Base-by-base conservation (phyloP, 2,329 filamentous ascomycete genomes). In the Ophiocordyceps camponoti-rufipedis region DNA sequence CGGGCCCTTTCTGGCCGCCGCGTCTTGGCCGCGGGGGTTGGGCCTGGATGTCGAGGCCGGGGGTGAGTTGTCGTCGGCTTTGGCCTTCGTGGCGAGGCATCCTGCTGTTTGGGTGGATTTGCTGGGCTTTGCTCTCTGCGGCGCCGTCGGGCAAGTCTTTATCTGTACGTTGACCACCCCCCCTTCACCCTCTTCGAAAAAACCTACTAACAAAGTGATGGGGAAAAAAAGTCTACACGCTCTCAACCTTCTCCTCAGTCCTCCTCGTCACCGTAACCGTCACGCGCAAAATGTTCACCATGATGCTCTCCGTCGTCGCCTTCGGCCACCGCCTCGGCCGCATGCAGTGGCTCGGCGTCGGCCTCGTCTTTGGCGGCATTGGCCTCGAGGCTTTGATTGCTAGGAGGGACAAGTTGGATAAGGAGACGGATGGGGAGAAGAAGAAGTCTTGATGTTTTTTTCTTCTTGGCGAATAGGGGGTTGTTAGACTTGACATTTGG, bases 241-340 rank as follows among this genome's bases (percentile, higher is more conserved):
- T 98, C 6, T 82, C 87, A 13, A 85, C 84, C 44, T 98, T 96
- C 66, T 91, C 85, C 10, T 91, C 83, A 10, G 75, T 98, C 43
- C 73, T 96, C 44, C 77, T 98, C 44, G 89, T 96, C 41, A 96
- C 91, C 5, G 88, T 98, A 3, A 98, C 87, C 2, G 91, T 98
- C 42, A 98, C 91, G 42, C 75, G 91, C 58, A 98, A 98, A 69
- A 98, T 98, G 91, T 75, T 96, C 61, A 96, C 89, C 53, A 98
- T 98, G 91, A 85, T 96, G 48, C 72, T 96, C 44, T 94, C 86
- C 45, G 91, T 98, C 28, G 70, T 96, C 49, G 87, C 86, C 66
- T 98, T 96, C 60, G 91, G 91, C 28, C 91, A 98, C 62, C 76
- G 74, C 50, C 72, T 98, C 43, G 83, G 77, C 28, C 66, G 69